These are phyloP conservation scores for Chondrostereum purpureum DNA, from an alignment of 1,284 basidiomycete species.

Conservation along the genomic window DNA sequence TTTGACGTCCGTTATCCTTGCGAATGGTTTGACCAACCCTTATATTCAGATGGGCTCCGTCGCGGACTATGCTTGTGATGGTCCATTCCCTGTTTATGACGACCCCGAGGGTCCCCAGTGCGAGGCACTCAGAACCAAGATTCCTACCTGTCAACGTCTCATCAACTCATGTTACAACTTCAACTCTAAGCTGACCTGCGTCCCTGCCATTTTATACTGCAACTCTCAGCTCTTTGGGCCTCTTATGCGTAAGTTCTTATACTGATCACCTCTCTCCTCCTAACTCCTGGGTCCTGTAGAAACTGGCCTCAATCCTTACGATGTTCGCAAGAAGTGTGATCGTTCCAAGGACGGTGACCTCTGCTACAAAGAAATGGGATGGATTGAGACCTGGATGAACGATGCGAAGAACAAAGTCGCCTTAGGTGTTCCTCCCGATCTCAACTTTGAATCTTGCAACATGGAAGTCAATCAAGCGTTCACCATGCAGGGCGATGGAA, in stretches of 20 bases:
- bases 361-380: conserved; percentile 74
- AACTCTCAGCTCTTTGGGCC: conserved; percentile 50
- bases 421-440: conserved; percentile 62
- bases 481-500: conserved; percentile 68
- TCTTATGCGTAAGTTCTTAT: conserved; percentile 58
- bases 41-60: conserved; percentile 68
- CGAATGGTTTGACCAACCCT: conserved; percentile 79
- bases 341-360: conserved; percentile 60
- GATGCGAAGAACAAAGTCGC: conserved; percentile 61
- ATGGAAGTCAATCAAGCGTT: conserved; percentile 65
- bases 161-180: conserved; percentile 59
- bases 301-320: conserved; percentile 72
- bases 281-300: conserved; percentile 28
- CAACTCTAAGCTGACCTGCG: conserved; percentile 51
- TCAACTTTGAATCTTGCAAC: conserved; percentile 62
- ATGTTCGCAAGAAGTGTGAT: conserved; percentile 79
- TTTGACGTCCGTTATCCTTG: conserved; percentile 74
- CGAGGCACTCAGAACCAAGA: conserved; percentile 52
- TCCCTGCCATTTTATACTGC: conserved; percentile 59
- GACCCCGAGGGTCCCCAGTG: conserved; percentile 68
- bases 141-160: conserved; percentile 66
- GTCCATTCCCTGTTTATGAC: conserved; percentile 67
- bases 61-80: conserved; percentile 78
- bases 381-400: conserved; percentile 80
- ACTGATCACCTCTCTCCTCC: background rate